Conservation (phyloP, 164 flowering plant species). For the Tetracentron sinense region DNA sequence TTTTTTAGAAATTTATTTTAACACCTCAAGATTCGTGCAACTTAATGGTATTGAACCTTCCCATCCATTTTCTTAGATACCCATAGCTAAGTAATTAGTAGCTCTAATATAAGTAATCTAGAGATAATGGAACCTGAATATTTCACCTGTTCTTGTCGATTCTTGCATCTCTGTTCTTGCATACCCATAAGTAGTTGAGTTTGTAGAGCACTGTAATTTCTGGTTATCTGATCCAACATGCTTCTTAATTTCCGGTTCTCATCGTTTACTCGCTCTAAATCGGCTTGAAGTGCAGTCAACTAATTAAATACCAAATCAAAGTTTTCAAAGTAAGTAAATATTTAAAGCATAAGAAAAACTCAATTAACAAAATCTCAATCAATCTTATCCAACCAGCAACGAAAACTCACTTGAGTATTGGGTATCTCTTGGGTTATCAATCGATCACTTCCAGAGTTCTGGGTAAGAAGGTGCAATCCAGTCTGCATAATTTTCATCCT, state of each 20-base stretch:
- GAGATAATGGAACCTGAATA: too few relatives aligned
- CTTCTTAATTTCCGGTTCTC: slow-evolving; percentile 36
- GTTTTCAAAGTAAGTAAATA: too few relatives aligned
- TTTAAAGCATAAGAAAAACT: too few relatives aligned
- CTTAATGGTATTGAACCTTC: too few relatives aligned
- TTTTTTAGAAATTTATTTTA: too few relatives aligned
- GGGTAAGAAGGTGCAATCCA: slow-evolving; percentile 27
- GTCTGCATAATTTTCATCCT: slow-evolving; percentile 26
- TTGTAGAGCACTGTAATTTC: slow-evolving; percentile 26
- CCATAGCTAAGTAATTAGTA: too few relatives aligned
- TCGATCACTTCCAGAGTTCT: slow-evolving; percentile 13
- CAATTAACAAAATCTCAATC: too few relatives aligned
- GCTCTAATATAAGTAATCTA: too few relatives aligned
- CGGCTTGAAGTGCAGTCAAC: slow-evolving; percentile 19
- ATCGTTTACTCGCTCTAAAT: slow-evolving; percentile 24
- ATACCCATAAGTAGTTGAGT: slow-evolving; percentile 25
- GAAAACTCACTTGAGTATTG: slow-evolving; percentile 22
- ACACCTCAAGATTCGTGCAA: too few relatives aligned
- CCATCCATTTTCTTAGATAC: too few relatives aligned
- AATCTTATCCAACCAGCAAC: too few relatives aligned
- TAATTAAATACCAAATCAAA: slow-evolving; percentile 7
- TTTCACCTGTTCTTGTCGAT: slow-evolving; percentile 8
- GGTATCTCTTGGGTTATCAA: slow-evolving; percentile 9
- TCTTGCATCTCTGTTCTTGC: slow-evolving; percentile 20
- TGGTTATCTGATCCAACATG: slow-evolving; percentile 35